phyloP scores from a whole-genome alignment of 305 asterid genomes.

The Fraxinus dipetala region DNA sequence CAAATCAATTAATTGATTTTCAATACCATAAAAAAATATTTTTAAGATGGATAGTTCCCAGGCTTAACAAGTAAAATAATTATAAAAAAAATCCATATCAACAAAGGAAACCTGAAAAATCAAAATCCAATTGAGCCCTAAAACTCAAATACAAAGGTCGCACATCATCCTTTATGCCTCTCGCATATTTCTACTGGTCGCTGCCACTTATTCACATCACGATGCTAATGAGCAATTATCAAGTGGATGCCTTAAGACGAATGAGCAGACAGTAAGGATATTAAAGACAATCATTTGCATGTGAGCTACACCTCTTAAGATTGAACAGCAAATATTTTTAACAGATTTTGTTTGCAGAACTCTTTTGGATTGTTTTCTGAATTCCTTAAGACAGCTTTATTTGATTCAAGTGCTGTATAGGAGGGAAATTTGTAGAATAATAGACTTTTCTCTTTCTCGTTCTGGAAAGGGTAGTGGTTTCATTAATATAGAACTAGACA shows the following conservation, averaged over 20 bases:
- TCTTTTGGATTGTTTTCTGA: background rate
- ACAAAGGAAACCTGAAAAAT: background rate
- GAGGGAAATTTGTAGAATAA: slow-evolving; percentile 5
- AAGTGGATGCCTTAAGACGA: background rate
- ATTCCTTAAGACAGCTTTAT: background rate
- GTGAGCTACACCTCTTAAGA: background rate
- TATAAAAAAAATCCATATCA: background rate
- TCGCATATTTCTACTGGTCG: background rate
- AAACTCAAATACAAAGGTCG: background rate
- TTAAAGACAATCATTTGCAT: background rate
- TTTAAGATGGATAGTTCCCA: background rate
- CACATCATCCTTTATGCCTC: background rate
- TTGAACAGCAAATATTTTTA: background rate
- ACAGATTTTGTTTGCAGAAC: background rate
- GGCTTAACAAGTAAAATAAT: background rate
- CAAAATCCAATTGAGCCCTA: background rate
- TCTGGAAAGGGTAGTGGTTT: slow-evolving; percentile 13
- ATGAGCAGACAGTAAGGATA: background rate
- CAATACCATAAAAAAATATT: background rate
- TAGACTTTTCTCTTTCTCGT: background rate
- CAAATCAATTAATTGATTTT: background rate
- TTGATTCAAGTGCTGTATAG: slow-evolving; percentile 10
- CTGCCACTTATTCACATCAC: background rate
- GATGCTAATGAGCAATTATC: background rate
- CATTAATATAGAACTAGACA: background rate